phyloP scores from a whole-genome alignment of 2,329 filamentous ascomycete genomes.

The Epichloe sp. region DNA sequence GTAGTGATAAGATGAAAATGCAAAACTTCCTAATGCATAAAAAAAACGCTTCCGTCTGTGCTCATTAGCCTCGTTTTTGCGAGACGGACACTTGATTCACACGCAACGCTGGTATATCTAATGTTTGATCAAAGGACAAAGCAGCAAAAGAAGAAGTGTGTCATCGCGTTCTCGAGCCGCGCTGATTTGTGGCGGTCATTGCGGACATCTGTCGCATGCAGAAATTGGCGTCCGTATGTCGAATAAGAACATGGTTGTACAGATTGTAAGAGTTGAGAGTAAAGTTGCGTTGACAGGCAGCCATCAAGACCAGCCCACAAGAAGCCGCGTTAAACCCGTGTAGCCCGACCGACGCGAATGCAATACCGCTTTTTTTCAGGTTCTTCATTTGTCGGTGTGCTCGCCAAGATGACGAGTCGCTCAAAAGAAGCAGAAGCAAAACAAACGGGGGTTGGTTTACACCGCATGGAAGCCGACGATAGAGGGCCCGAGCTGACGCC shows the following conservation, averaged over 20 bases:
- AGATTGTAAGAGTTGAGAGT: constrained; percentile 15
- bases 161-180: constrained; percentile 31
- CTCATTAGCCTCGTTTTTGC: constrained; percentile 24
- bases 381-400: constrained; percentile 24
- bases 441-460: constrained; percentile 18
- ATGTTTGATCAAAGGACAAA: constrained; percentile 16
- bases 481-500: constrained; percentile 19
- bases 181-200: constrained; percentile 8
- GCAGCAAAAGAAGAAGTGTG: constrained; percentile 21
- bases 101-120: constrained; percentile 10
- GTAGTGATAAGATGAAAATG: constrained; percentile 8
- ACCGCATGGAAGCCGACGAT: constrained; percentile 23
- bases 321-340: not conserved
- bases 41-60: constrained; percentile 26
- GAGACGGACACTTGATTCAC: constrained; percentile 18
- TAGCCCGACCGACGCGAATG: constrained; percentile 9
- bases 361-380: constrained; percentile 27
- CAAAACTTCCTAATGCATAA: constrained; percentile 14
- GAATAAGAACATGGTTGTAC: constrained; percentile 38
- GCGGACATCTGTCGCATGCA: constrained; percentile 15
- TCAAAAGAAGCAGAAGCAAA: constrained; percentile 6
- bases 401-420: constrained; percentile 37
- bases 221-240: constrained; percentile 24
- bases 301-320: constrained; percentile 11
- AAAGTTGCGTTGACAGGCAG: constrained; percentile 15